Percentiles rank a stretch among this genome's conserved stretches.
Evolutionary conservation across 192 early-diverging fungal genomes (phyloP).

Genomic region (Linnemannia hyalina): DNA sequence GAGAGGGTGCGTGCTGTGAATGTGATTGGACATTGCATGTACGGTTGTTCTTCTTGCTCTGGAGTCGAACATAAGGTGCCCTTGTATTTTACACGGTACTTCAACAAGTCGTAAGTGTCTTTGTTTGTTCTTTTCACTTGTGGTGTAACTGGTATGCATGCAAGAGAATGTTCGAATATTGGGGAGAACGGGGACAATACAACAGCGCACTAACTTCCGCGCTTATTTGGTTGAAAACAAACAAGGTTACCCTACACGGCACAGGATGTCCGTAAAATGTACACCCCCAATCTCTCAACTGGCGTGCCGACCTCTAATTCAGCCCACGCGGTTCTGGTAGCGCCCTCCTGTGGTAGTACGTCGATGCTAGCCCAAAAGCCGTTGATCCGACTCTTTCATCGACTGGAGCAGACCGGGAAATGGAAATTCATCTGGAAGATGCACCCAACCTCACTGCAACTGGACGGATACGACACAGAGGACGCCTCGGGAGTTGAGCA

Average conservation of each 20-base stretch:
- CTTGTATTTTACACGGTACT: constrained; percentile 55
- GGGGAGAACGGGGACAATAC: neutral
- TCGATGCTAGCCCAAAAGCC: constrained; percentile 50
- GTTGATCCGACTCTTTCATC: constrained; percentile 49
- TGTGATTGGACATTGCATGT: constrained; percentile 55
- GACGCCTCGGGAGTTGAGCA: constrained; percentile 31
- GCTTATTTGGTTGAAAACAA: neutral
- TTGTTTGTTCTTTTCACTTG: neutral
- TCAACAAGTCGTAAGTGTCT: constrained; percentile 38
- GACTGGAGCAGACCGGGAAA: constrained; percentile 39
- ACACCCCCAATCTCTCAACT: neutral
- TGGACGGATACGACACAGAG: constrained; percentile 32
- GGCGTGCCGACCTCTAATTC: neutral
- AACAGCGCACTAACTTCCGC: neutral
- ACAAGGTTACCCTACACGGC: constrained; percentile 48
- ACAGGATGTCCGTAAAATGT: constrained; percentile 23
- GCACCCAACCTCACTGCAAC: constrained; percentile 46
- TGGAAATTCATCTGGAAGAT: constrained; percentile 60
- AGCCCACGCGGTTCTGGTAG: constrained; percentile 33
- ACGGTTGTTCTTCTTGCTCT: constrained; percentile 50
- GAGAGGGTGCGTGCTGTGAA: constrained; percentile 43
- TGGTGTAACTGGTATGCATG: neutral
- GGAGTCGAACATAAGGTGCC: constrained; percentile 56
- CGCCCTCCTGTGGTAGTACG: constrained; percentile 53
- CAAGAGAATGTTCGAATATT: neutral